Conservation (phyloP, 1,284 basidiomycete genomes). For the Cryptococcus deneoformans region DNA sequence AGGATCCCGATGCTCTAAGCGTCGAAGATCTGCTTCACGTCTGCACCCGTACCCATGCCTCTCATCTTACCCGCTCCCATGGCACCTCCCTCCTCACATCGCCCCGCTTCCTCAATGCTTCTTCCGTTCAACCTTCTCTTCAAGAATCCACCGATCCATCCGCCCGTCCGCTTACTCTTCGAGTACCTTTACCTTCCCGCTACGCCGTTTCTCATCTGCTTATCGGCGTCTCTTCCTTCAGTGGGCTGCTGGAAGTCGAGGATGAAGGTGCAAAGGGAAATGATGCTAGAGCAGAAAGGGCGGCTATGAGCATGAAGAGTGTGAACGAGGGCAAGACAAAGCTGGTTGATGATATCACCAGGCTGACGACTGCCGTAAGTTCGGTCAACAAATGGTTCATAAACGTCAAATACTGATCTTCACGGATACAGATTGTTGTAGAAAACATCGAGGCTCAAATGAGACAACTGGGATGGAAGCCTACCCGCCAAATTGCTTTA, state of each 20-base stretch:
- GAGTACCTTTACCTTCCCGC: slow-evolving; percentile 35
- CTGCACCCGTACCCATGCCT: slow-evolving; percentile 37
- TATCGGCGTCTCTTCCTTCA: slow-evolving; percentile 31
- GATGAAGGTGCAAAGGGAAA: slow-evolving; percentile 32
- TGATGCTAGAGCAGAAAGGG: slow-evolving; percentile 21
- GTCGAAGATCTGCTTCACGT: slow-evolving; percentile 29
- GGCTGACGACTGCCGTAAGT: slow-evolving; percentile 35
- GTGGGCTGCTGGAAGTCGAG: slow-evolving; percentile 40
- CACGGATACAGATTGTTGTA: slow-evolving; percentile 4
- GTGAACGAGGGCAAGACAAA: slow-evolving; percentile 35
- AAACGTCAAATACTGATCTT: slow-evolving; percentile 18
- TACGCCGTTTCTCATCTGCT: slow-evolving; percentile 18
- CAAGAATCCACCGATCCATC: slow-evolving; percentile 7
- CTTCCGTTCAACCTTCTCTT: slow-evolving; percentile 19
- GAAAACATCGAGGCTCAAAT: slow-evolving; percentile 43
- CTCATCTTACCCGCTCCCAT: slow-evolving; percentile 27
- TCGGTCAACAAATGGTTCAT: background rate
- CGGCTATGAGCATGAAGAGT: slow-evolving; percentile 22
- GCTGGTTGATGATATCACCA: slow-evolving; percentile 35
- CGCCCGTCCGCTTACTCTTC: slow-evolving; percentile 27
- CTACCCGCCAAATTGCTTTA: slow-evolving; percentile 33
- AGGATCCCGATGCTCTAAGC: slow-evolving; percentile 31
- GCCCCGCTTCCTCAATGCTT: slow-evolving; percentile 19
- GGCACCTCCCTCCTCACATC: slow-evolving; percentile 24
- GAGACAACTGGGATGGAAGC: slow-evolving; percentile 34